These are phyloP conservation scores for Candida vartiovaarae DNA, from an alignment of 805 yeast genomes.

Conservation along the genomic window DNA sequence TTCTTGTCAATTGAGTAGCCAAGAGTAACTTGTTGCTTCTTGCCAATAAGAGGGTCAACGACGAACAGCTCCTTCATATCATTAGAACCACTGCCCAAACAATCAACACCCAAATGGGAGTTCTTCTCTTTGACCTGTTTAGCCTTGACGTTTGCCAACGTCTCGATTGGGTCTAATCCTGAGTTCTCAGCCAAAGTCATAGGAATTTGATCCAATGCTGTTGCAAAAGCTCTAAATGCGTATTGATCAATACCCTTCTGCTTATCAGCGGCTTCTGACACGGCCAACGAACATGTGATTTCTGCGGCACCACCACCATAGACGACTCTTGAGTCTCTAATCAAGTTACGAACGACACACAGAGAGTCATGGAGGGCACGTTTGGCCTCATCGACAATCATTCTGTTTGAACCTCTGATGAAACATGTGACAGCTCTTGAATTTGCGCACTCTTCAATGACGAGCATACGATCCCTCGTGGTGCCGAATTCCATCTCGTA, in stretches of 20 bases:
- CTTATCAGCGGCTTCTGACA: slow-evolving; percentile 83
- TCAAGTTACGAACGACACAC: slow-evolving; percentile 94
- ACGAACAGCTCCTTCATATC: slow-evolving; percentile 94
- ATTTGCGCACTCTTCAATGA: slow-evolving; percentile 83
- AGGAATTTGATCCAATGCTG: slow-evolving; percentile 87
- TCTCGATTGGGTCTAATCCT: slow-evolving; percentile 90
- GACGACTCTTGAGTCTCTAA: slow-evolving; percentile 89
- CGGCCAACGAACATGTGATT: slow-evolving; percentile 86
- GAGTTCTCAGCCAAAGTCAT: slow-evolving; percentile 96
- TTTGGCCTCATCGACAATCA: slow-evolving; percentile 95
- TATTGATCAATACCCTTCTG: slow-evolving; percentile 96
- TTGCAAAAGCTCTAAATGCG: slow-evolving; percentile 92
- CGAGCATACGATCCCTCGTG: slow-evolving; percentile 92
- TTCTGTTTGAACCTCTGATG: slow-evolving; percentile 91
- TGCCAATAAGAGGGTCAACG: slow-evolving; percentile 95
- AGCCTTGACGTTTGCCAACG: slow-evolving; percentile 76
- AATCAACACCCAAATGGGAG: slow-evolving; percentile 84
- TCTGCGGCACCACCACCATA: slow-evolving; percentile 99
- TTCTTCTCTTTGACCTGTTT: slow-evolving; percentile 70
- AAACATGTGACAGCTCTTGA: slow-evolving; percentile 88
- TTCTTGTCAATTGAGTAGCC: slow-evolving; percentile 96
- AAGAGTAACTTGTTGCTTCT: slow-evolving; percentile 91
- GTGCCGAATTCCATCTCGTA: slow-evolving; percentile 93
- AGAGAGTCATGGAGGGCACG: slow-evolving; percentile 95
- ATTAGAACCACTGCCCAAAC: slow-evolving; percentile 79